Percentiles rank a stretch among this genome's conserved stretches.
Evolutionary conservation across 2,329 filamentous ascomycete species (phyloP).

Genomic region (Phyllosticta citrichinensis): DNA sequence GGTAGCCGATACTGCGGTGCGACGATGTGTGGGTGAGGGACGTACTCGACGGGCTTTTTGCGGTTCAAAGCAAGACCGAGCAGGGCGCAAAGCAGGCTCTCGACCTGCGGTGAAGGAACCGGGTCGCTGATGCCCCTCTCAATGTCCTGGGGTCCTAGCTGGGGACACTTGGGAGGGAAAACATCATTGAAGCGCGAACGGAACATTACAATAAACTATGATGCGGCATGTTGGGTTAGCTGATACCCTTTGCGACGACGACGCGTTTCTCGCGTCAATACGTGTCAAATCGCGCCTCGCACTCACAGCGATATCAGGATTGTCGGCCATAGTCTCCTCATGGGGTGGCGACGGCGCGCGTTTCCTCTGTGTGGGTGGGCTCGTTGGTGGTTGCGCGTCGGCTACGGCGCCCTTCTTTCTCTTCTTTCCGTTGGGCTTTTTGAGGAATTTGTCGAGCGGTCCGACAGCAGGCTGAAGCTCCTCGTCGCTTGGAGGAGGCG

Average conservation of each 20-base stretch:
- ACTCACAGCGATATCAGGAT: slow-evolving; percentile 85
- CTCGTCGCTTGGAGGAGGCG: slow-evolving; percentile 49
- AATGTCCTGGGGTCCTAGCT: slow-evolving; percentile 91
- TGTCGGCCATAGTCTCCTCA: slow-evolving; percentile 82
- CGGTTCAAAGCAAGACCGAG: slow-evolving; percentile 83
- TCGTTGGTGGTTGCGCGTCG: slow-evolving; percentile 32
- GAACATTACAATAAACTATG: slow-evolving; percentile 96
- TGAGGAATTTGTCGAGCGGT: slow-evolving; percentile 16
- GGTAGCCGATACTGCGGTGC: neutral
- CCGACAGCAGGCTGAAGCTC: slow-evolving; percentile 31
- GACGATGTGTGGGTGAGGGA: slow-evolving; percentile 15
- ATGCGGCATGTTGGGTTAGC: slow-evolving; percentile 23
- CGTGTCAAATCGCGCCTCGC: slow-evolving; percentile 27
- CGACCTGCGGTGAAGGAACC: slow-evolving; percentile 72
- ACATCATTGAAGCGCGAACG: slow-evolving; percentile 83
- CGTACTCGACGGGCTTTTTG: slow-evolving; percentile 98
- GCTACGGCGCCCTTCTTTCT: slow-evolving; percentile 24
- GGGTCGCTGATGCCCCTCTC: slow-evolving; percentile 74
- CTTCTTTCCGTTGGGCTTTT: slow-evolving; percentile 20
- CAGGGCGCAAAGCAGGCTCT: slow-evolving; percentile 81
- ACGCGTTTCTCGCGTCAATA: slow-evolving; percentile 16
- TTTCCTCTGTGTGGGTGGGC: slow-evolving; percentile 51
- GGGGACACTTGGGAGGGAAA: slow-evolving; percentile 76
- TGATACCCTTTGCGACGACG: slow-evolving; percentile 9
- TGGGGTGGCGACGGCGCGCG: slow-evolving; percentile 81